Evolutionary conservation across 192 early-diverging fungal species (phyloP).

Genomic region (Chytriomyces hyalinus): DNA sequence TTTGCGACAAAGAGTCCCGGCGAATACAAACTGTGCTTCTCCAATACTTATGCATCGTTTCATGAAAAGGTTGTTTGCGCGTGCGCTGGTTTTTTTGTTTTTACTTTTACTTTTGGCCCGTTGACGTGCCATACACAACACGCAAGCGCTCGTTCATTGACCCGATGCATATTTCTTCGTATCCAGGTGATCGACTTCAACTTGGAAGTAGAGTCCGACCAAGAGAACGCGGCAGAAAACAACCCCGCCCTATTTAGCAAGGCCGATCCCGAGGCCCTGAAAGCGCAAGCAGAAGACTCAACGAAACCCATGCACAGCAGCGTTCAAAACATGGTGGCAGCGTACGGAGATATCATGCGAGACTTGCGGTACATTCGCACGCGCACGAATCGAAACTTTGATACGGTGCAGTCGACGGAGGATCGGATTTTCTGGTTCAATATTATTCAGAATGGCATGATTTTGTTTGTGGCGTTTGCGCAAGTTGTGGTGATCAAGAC

Average conservation of each 20-base stretch:
- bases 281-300: slow-evolving; percentile 45
- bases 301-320: slow-evolving; percentile 62
- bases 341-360: slow-evolving; percentile 72
- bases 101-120: not conserved
- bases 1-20: slow-evolving; percentile 83
- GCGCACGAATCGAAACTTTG: slow-evolving; percentile 86
- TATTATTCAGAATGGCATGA: slow-evolving; percentile 70
- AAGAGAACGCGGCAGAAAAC: not conserved
- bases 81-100: not conserved
- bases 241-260: not conserved
- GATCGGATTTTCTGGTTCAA: slow-evolving; percentile 90
- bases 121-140: not conserved
- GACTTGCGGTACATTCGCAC: slow-evolving; percentile 88
- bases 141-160: too few relatives aligned
- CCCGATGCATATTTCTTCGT: too few relatives aligned
- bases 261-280: not conserved
- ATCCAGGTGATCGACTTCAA: slow-evolving; percentile 80
- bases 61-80: slow-evolving; percentile 69
- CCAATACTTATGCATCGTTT: slow-evolving; percentile 91
- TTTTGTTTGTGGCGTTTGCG: slow-evolving; percentile 79
- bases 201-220: slow-evolving; percentile 88
- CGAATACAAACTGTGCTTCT: slow-evolving; percentile 97
- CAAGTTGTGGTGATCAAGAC: slow-evolving; percentile 93
- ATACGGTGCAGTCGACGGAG: slow-evolving; percentile 84
- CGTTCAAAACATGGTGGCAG: slow-evolving; percentile 54